A percentile compares a stretch with the other conserved stretches of the same genome.
Conservation (phyloP, 441 rosid genomes). For the Gossypium armourianum region DNA sequence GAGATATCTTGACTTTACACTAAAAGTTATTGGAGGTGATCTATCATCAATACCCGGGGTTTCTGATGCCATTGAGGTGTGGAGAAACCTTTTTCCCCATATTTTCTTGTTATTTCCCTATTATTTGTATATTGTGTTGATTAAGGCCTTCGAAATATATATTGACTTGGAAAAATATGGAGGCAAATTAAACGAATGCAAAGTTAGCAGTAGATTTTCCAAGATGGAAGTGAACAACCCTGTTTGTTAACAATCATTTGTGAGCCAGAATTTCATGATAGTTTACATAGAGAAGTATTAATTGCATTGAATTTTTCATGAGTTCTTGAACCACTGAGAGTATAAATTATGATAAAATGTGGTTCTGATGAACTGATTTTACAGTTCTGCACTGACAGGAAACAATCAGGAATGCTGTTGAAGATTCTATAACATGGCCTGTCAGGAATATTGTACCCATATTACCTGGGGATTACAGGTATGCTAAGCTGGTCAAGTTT, state of each 20-base stretch:
- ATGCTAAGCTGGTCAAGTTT: constrained; percentile 8
- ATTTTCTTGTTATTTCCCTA: background rate
- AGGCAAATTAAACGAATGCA: background rate
- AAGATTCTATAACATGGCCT: constrained; percentile 91
- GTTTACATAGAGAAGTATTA: background rate
- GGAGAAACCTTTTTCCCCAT: constrained; percentile 13
- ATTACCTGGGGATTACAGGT: constrained; percentile 95
- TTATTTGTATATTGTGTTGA: background rate
- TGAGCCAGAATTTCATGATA: background rate
- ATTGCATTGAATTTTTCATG: background rate
- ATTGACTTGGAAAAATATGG: background rate
- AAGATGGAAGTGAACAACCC: background rate
- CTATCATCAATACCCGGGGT: constrained; percentile 76
- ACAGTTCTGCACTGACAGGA: constrained; percentile 40
- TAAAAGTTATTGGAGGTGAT: constrained; percentile 75
- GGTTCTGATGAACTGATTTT: constrained; percentile 4
- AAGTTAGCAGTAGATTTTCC: background rate
- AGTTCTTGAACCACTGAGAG: background rate
- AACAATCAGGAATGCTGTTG: constrained; percentile 71
- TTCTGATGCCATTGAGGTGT: constrained; percentile 72
- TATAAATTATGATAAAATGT: background rate
- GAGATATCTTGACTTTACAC: constrained; percentile 75
- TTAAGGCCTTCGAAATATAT: background rate
- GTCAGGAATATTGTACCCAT: constrained; percentile 73
- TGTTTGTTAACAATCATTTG: background rate